Evolutionary conservation across 1,139 yeast genomes (phyloP).

Genomic region (Meyerozyma elateridarum): DNA sequence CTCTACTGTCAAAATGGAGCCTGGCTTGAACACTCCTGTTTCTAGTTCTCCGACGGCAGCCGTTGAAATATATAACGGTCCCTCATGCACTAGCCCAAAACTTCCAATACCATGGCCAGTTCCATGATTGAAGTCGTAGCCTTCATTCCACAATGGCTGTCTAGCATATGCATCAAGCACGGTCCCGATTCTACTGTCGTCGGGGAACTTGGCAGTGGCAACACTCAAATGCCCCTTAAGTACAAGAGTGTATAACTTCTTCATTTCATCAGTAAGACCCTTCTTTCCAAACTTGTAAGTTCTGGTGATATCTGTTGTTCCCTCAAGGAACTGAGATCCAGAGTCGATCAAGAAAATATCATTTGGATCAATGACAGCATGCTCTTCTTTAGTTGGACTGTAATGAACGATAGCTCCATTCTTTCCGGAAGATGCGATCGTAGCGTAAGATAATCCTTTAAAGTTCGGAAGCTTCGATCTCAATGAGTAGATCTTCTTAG

Average conservation of each 20-base stretch:
- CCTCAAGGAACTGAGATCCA: constrained; percentile 55
- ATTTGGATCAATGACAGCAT: constrained; percentile 36
- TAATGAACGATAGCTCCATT: constrained; percentile 55
- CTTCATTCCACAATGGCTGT: constrained; percentile 49
- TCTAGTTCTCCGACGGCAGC: constrained; percentile 32
- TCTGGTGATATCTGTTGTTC: constrained; percentile 58
- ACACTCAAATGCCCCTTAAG: constrained; percentile 53
- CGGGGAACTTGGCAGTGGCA: constrained; percentile 48
- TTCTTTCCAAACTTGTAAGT: constrained; percentile 40
- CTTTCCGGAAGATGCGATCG: constrained; percentile 51
- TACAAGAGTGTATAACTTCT: constrained; percentile 46
- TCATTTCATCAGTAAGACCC: constrained; percentile 21
- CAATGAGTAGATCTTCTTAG: constrained; percentile 37
- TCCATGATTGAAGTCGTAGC: constrained; percentile 52
- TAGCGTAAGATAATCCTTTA: constrained; percentile 49
- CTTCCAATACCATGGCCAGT: constrained; percentile 61
- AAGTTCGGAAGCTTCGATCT: constrained; percentile 41
- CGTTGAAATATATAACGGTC: constrained; percentile 47
- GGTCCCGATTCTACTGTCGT: constrained; percentile 37
- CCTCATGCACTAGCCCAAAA: constrained; percentile 54
- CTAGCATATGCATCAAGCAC: constrained; percentile 49
- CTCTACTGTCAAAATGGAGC: constrained; percentile 50
- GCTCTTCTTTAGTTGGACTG: constrained; percentile 43
- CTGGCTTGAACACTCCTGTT: constrained; percentile 33
- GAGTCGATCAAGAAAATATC: constrained; percentile 46